Conservation (phyloP, 2,329 filamentous ascomycete genomes). For the Talaromyces sp. region DNA sequence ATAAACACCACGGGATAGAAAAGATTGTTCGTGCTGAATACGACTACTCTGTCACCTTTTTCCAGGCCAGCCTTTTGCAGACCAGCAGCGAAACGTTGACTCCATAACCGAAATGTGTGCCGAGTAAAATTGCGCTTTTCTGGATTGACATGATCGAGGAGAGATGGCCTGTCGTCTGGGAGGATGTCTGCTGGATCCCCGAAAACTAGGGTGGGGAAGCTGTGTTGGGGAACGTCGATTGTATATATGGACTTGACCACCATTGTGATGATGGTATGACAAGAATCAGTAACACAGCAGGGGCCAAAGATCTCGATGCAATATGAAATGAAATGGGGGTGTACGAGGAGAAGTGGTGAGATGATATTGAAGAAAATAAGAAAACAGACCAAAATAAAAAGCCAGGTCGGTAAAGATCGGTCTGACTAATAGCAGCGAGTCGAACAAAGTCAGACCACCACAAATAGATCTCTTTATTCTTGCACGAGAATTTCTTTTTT, state of each 20-base stretch:
- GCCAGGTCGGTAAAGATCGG: not conserved
- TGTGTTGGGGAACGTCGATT: conserved; percentile 44
- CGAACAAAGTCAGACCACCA: not conserved
- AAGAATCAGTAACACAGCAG: no score
- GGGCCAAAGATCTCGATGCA: not conserved
- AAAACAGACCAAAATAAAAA: not conserved
- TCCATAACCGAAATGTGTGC: conserved; percentile 63
- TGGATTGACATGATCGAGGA: conserved; percentile 64
- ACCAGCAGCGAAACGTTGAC: conserved; percentile 68
- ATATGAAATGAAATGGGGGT: not conserved
- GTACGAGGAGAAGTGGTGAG: not conserved
- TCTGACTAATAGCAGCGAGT: not conserved
- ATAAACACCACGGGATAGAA: conserved; percentile 69
- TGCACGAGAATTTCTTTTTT: not conserved
- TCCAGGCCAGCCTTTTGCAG: conserved; percentile 61
- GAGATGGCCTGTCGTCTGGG: conserved; percentile 44
- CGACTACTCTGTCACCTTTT: conserved; percentile 65
- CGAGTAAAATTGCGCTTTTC: conserved; percentile 64
- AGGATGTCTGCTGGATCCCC: conserved; percentile 47
- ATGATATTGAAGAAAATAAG: no score
- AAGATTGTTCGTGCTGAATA: conserved; percentile 70
- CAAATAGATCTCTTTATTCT: not conserved
- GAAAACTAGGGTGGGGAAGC: conserved; percentile 44
- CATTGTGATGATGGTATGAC: conserved; percentile 36
- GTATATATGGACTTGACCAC: conserved; percentile 51